These are phyloP conservation scores for Wickerhamomyces canadensis DNA, from an alignment of 805 yeast species.

Conservation along the genomic window DNA sequence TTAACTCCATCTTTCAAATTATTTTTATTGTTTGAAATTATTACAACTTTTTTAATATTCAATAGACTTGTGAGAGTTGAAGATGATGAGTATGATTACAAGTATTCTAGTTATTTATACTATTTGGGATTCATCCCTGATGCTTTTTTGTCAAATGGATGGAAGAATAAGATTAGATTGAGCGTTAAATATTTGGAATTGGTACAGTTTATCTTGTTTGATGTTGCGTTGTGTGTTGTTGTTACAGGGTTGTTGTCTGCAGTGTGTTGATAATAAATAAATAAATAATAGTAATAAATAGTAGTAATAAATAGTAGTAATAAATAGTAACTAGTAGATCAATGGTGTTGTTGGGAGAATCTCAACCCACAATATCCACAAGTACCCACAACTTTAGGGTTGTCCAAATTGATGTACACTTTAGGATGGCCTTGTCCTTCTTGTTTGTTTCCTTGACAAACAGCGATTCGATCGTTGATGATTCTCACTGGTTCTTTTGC, in stretches of 20 bases:
- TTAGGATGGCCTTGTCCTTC: conserved; percentile 79
- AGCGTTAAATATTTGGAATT: conserved; percentile 22
- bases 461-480: conserved; percentile 58
- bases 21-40: conserved; percentile 16
- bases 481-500: conserved; percentile 66
- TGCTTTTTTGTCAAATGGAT: conserved; percentile 8
- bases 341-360: conserved; percentile 28
- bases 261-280: conserved; percentile 10
- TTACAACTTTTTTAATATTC: conserved; percentile 14
- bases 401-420: conserved; percentile 71
- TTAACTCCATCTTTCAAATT: conserved; percentile 11
- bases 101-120: conserved; percentile 16
- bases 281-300: conserved; percentile 4
- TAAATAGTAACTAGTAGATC: not conserved
- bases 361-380: conserved; percentile 82
- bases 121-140: conserved; percentile 20
- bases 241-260: conserved; percentile 17
- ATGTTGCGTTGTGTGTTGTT: conserved; percentile 17
- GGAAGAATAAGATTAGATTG: conserved; percentile 18
- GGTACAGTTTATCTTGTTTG: conserved; percentile 18
- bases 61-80: conserved; percentile 5
- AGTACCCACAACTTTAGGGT: conserved; percentile 49
- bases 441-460: conserved; percentile 77
- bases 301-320: not conserved
- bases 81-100: conserved; percentile 20